Evolutionary conservation across 352 stramenopile genomes (phyloP).

Genomic region (Phytophthora tentaculata): DNA sequence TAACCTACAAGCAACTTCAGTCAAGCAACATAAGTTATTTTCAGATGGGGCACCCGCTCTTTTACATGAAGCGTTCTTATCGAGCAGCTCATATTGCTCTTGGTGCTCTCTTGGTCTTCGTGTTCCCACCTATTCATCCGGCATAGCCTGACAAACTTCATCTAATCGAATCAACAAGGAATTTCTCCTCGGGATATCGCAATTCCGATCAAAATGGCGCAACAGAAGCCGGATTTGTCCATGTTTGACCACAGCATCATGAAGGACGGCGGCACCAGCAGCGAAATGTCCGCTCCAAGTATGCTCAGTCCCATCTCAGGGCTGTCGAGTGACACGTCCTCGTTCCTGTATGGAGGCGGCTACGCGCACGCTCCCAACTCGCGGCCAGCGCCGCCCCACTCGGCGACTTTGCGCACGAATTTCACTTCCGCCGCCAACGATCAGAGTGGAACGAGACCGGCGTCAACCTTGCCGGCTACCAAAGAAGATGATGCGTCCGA

Average conservation of each 20-base stretch:
- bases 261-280: conserved; percentile 46
- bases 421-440: conserved; percentile 55
- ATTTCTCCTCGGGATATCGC: neutral
- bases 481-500: conserved; percentile 32
- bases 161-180: neutral
- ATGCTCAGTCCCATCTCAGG: conserved; percentile 48
- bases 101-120: neutral
- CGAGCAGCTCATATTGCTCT: conserved; percentile 5
- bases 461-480: conserved; percentile 17
- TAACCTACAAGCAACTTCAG: conserved; percentile 9
- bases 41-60: conserved; percentile 21
- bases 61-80: conserved; percentile 31
- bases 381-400: conserved; percentile 51
- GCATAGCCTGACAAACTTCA: neutral
- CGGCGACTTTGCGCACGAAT: conserved; percentile 66
- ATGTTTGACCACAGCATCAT: conserved; percentile 58
- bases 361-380: conserved; percentile 33
- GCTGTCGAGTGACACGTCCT: conserved; percentile 44
- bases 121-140: conserved; percentile 13
- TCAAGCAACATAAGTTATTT: conserved; percentile 15
- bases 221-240: conserved; percentile 39
- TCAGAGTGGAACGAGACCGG: conserved; percentile 9
- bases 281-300: conserved; percentile 42
- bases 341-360: conserved; percentile 39
- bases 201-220: conserved; percentile 20